Evolutionary conservation across 495 filamentous ascomycete genomes (phyloP).

Genomic region (Neurospora sp.): DNA sequence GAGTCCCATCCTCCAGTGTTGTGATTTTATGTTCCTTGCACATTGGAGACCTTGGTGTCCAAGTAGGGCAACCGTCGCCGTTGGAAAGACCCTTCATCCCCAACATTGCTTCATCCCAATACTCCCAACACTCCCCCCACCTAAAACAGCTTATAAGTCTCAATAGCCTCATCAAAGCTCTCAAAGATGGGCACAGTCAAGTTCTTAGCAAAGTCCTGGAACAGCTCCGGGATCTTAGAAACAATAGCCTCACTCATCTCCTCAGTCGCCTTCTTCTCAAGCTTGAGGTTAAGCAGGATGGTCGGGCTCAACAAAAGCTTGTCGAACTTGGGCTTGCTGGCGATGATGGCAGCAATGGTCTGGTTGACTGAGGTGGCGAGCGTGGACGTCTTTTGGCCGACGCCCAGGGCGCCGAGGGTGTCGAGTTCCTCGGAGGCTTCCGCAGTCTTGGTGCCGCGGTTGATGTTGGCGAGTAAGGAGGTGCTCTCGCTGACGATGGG

Average conservation of each 20-base stretch:
- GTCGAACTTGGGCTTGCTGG: constrained; percentile 25
- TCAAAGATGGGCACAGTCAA: constrained; percentile 19
- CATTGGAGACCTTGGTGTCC: neutral
- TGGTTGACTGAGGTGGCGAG: constrained; percentile 17
- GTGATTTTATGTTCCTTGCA: neutral
- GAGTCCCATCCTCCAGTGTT: neutral
- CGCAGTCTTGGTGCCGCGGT: constrained; percentile 20
- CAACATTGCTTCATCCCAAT: neutral
- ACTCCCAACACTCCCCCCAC: neutral
- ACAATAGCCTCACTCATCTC: constrained; percentile 20
- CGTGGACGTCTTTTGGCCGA: constrained; percentile 15
- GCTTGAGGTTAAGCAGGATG: constrained; percentile 22
- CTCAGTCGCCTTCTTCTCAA: constrained; percentile 23
- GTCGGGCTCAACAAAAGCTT: constrained; percentile 20
- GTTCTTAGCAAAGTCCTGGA: constrained; percentile 13
- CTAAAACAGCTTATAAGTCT: constrained; percentile 8
- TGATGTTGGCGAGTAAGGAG: constrained; percentile 20
- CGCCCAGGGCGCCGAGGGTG: constrained; percentile 9
- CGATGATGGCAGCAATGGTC: constrained; percentile 17
- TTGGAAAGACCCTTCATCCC: neutral
- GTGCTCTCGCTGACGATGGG: constrained; percentile 20
- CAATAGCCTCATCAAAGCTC: constrained; percentile 21
- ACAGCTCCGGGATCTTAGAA: constrained; percentile 23
- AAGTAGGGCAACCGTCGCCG: neutral
- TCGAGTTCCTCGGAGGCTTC: constrained; percentile 10